A percentile compares a stretch with the other conserved stretches of the same genome.
Evolutionary conservation across 176 grass and related monocot genomes (phyloP).

Genomic region (bread wheat (Triticum aestivum)): DNA sequence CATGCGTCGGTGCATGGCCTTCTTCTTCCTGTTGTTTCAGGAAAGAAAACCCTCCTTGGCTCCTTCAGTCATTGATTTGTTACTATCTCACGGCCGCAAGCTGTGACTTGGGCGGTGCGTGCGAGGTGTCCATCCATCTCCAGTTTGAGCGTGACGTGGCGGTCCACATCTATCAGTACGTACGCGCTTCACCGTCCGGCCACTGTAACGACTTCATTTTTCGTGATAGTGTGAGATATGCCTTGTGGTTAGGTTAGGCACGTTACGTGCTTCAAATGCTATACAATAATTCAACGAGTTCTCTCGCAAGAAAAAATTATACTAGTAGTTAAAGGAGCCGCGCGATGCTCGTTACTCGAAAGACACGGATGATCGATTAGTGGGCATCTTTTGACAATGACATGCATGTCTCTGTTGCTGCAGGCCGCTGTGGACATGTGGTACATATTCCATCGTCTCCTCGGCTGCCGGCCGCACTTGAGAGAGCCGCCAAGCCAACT

Average conservation of each 20-base stretch:
- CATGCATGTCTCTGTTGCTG: background rate
- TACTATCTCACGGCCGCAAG: background rate
- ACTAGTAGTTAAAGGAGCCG: background rate
- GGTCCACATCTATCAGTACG: background rate
- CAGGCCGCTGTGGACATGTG: too few species aligned
- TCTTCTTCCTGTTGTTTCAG: background rate
- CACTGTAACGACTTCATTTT: background rate
- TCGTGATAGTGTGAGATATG: background rate
- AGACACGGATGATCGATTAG: background rate
- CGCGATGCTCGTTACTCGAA: background rate
- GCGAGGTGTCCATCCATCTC: background rate
- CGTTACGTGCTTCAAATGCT: background rate
- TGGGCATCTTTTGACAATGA: conserved; percentile 9
- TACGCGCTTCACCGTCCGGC: background rate
- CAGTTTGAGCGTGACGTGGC: background rate
- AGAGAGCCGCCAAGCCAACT: background rate
- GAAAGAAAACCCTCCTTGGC: background rate
- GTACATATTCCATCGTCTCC: background rate
- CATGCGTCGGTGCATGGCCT: background rate
- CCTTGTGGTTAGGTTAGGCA: background rate
- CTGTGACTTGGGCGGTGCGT: background rate
- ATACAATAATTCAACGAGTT: background rate
- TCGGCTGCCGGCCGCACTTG: background rate
- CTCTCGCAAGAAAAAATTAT: background rate
- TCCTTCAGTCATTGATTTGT: background rate